Percentiles rank a stretch among this genome's conserved stretches.
Evolutionary conservation across 192 early-diverging fungal species (phyloP).

Genomic region (Chytriomyces hyalinus): DNA sequence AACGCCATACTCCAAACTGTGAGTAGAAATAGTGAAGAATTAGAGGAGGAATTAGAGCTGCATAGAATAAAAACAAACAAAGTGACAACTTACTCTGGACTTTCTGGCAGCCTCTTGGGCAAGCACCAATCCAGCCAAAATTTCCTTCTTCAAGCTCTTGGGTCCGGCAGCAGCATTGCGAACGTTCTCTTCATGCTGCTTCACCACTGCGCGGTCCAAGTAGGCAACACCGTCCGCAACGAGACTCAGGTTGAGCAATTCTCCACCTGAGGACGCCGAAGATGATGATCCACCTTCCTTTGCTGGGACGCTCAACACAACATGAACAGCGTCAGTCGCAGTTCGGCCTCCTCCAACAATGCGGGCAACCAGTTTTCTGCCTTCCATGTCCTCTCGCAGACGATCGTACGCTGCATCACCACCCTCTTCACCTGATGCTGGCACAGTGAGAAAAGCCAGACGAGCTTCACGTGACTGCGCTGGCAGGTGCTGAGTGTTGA

Average conservation of each 20-base stretch:
- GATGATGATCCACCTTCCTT: slow-evolving; percentile 2
- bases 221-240: slow-evolving; percentile 51
- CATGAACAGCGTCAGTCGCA: slow-evolving; percentile 26
- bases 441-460: slow-evolving; percentile 79
- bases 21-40: slow-evolving; percentile 5
- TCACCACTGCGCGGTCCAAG: slow-evolving; percentile 43
- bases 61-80: background rate
- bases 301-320: slow-evolving; percentile 47
- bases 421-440: slow-evolving; percentile 72
- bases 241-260: slow-evolving; percentile 48
- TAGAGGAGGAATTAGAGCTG: background rate
- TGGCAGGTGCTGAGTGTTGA: slow-evolving; percentile 56
- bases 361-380: slow-evolving; percentile 46
- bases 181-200: slow-evolving; percentile 47
- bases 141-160: slow-evolving; percentile 57
- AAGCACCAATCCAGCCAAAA: slow-evolving; percentile 68
- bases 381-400: slow-evolving; percentile 68
- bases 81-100: slow-evolving; percentile 55
- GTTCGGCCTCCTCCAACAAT: slow-evolving; percentile 39
- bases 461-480: slow-evolving; percentile 83
- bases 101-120: slow-evolving; percentile 72
- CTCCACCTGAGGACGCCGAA: background rate
- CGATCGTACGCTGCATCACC: slow-evolving; percentile 73
- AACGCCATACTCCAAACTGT: slow-evolving; percentile 49
- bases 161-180: slow-evolving; percentile 21